Percentiles rank a stretch among this genome's conserved stretches.
Conservation (phyloP, 2,329 filamentous ascomycete genomes). For the Boeremia exigua region DNA sequence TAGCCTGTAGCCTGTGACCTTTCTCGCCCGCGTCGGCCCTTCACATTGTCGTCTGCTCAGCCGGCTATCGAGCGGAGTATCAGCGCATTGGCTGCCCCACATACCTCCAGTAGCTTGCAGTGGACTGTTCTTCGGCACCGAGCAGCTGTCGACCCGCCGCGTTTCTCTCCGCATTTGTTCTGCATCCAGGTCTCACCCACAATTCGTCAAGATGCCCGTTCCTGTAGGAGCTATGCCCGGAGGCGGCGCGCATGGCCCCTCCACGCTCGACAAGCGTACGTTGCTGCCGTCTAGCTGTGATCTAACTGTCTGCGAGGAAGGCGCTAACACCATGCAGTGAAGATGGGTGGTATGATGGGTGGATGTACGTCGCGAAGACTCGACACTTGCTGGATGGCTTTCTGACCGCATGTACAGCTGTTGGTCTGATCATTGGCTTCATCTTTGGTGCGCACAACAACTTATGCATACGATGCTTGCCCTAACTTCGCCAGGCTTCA, state of each 20-base stretch:
- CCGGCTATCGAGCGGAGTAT: background rate
- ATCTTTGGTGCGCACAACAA: constrained; percentile 75
- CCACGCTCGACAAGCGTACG: constrained; percentile 74
- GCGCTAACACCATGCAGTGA: constrained; percentile 66
- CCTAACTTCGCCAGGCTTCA: constrained; percentile 67
- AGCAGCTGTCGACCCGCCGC: constrained; percentile 16
- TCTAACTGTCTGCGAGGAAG: constrained; percentile 19
- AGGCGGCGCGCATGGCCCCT: constrained; percentile 59
- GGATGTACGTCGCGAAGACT: constrained; percentile 72
- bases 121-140: constrained; percentile 14
- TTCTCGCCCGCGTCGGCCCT: background rate
- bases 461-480: background rate
- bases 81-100: constrained; percentile 9
- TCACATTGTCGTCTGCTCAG: background rate
- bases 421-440: constrained; percentile 95
- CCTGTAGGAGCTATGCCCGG: constrained; percentile 56
- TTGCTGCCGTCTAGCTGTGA: constrained; percentile 19
- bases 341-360: constrained; percentile 99
- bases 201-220: constrained; percentile 59
- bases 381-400: background rate
- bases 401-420: constrained; percentile 66
- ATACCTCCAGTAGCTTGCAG: constrained; percentile 1
- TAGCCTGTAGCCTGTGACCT: background rate
- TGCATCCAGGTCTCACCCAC: constrained; percentile 1
- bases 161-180: constrained; percentile 25